Conservation (phyloP, 2,329 filamentous ascomycete species). For the Chrysosporium queenslandicum region DNA sequence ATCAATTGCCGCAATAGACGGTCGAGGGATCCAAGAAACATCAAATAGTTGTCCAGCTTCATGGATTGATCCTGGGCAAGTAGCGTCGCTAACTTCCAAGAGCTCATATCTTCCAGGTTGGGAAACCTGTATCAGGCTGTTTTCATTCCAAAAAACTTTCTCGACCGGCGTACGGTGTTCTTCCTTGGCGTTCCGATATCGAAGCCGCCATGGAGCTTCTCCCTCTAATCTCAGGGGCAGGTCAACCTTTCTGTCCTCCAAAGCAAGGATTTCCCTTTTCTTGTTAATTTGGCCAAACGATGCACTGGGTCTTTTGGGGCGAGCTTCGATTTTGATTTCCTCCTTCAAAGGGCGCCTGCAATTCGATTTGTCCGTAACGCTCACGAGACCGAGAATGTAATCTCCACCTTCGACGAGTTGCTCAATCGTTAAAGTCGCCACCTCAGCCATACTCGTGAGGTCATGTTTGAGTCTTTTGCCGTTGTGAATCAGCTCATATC, state of each 20-base stretch:
- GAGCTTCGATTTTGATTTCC: constrained; percentile 73
- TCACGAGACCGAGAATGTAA: constrained; percentile 76
- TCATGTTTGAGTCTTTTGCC: constrained; percentile 67
- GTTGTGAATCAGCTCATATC: constrained; percentile 87
- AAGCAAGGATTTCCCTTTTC: constrained; percentile 60
- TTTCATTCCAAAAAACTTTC: constrained; percentile 45
- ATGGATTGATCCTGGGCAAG: constrained; percentile 75
- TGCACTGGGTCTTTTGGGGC: constrained; percentile 76
- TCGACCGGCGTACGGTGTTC: constrained; percentile 40
- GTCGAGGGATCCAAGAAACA: constrained; percentile 76
- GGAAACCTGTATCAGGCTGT: constrained; percentile 58
- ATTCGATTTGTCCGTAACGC: constrained; percentile 72
- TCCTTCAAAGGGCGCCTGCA: constrained; percentile 82
- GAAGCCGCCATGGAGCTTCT: constrained; percentile 71
- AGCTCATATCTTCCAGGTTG: constrained; percentile 70
- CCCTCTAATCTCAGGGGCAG: constrained; percentile 79
- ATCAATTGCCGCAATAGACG: constrained; percentile 54
- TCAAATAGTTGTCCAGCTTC: constrained; percentile 62
- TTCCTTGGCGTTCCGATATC: constrained; percentile 59
- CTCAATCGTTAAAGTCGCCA: constrained; percentile 64
- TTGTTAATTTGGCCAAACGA: constrained; percentile 79
- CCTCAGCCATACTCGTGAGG: constrained; percentile 52
- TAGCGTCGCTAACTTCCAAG: constrained; percentile 61
- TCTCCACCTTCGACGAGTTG: constrained; percentile 71
- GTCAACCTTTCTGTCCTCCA: constrained; percentile 63